Conservation (phyloP, 305 asterid species). For the Plantago coronopus region DNA sequence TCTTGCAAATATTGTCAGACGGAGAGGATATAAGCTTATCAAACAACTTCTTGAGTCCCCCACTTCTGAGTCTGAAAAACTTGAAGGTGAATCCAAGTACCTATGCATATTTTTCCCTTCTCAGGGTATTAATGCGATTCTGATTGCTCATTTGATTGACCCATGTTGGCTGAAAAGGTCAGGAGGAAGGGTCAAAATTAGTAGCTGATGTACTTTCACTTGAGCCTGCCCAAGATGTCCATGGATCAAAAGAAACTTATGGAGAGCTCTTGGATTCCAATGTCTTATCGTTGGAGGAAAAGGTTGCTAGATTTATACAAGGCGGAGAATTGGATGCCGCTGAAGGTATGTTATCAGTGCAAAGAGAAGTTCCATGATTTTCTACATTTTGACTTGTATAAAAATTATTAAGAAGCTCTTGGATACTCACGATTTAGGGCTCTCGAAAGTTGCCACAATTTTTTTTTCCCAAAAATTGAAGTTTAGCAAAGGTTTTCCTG, state of each 20-base stretch:
- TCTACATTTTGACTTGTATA: neutral
- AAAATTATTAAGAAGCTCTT: neutral
- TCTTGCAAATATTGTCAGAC: constrained; percentile 85
- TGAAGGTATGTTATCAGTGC: constrained; percentile 48
- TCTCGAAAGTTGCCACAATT: too few relatives aligned
- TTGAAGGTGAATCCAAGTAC: constrained; percentile 30
- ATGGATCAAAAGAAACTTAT: constrained; percentile 20
- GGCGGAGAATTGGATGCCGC: constrained; percentile 57
- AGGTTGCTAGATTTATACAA: constrained; percentile 63
- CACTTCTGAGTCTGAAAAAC: constrained; percentile 30
- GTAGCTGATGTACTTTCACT: constrained; percentile 34
- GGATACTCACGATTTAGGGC: neutral
- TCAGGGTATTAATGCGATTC: constrained; percentile 3
- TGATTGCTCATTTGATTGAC: constrained; percentile 24
- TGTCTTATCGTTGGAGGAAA: constrained; percentile 52
- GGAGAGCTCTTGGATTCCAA: constrained; percentile 29
- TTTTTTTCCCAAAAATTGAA: neutral
- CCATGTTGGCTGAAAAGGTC: constrained; percentile 53
- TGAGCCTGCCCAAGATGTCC: constrained; percentile 19
- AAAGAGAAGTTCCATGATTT: neutral
- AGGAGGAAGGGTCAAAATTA: constrained; percentile 40
- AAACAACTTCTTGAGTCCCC: constrained; percentile 55
- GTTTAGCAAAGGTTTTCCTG: neutral
- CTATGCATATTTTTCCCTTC: constrained; percentile 9
- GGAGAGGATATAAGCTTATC: constrained; percentile 81